A percentile compares a stretch with the other conserved stretches of the same genome.
Conservation (phyloP, 176 grass and related monocot genomes). For the Tillandsia fasciculata region DNA sequence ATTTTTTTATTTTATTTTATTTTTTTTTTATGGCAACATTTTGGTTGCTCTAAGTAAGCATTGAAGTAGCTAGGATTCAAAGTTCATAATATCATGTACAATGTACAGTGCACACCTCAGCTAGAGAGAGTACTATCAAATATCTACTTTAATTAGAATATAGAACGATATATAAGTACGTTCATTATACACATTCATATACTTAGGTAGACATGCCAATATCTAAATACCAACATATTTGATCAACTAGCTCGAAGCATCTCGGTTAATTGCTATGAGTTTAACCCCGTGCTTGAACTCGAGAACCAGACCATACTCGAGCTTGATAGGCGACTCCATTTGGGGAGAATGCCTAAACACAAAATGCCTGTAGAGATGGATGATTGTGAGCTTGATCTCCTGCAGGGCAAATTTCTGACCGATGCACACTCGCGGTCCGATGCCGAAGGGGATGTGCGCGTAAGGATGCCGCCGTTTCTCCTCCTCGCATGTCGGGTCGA, state of each 20-base stretch:
- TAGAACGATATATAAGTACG: neutral
- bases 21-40: too few species aligned
- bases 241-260: neutral
- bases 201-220: neutral
- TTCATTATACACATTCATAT: neutral
- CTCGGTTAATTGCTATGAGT: slow-evolving; percentile 43
- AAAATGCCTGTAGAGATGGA: slow-evolving; percentile 59
- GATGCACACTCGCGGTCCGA: slow-evolving; percentile 72
- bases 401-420: slow-evolving; percentile 84
- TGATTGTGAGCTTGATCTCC: slow-evolving; percentile 71
- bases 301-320: slow-evolving; percentile 81
- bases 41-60: too few species aligned
- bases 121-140: too few species aligned
- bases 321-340: slow-evolving; percentile 75
- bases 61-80: too few species aligned
- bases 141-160: too few species aligned
- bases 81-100: too few species aligned
- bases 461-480: slow-evolving; percentile 64
- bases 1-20: too few species aligned
- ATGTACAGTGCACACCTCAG: too few species aligned
- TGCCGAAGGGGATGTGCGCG: slow-evolving; percentile 76
- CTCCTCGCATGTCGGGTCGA: slow-evolving; percentile 45
- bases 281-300: slow-evolving; percentile 76
- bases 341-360: slow-evolving; percentile 61
- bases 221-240: neutral